Evolutionary conservation across 1,284 basidiomycete species (phyloP).

Genomic region (Heterobasidion occidentale): DNA sequence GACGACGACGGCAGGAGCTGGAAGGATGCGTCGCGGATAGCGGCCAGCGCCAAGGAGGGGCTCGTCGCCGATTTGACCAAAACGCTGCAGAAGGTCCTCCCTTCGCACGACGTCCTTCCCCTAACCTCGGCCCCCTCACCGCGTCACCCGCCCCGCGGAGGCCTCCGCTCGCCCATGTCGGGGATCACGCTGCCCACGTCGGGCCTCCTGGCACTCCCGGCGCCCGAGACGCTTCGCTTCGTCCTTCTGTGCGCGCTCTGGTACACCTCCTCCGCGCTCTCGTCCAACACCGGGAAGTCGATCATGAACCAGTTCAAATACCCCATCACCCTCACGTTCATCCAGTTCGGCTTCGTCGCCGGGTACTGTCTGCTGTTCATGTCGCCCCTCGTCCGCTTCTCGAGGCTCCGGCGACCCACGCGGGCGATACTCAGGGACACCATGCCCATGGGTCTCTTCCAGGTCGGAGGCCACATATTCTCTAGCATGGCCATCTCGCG

Average conservation of each 20-base stretch:
- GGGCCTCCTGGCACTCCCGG: constrained; percentile 13
- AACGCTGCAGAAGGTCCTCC: constrained; percentile 5
- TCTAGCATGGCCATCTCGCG: constrained; percentile 94
- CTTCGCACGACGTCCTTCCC: constrained; percentile 5
- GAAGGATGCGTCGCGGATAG: not conserved
- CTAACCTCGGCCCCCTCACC: constrained; percentile 1
- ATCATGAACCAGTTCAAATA: constrained; percentile 84
- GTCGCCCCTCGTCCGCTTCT: constrained; percentile 62
- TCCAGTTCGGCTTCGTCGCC: constrained; percentile 95
- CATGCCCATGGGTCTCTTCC: constrained; percentile 89
- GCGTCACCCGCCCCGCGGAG: not conserved
- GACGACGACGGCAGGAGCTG: not conserved
- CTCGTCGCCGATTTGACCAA: constrained; percentile 4
- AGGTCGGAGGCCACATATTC: constrained; percentile 96
- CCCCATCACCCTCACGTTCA: constrained; percentile 89
- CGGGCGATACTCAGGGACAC: constrained; percentile 71
- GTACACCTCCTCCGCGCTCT: constrained; percentile 82
- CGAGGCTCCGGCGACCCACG: constrained; percentile 63
- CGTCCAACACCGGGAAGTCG: constrained; percentile 84
- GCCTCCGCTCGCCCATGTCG: not conserved
- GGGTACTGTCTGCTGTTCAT: constrained; percentile 79
- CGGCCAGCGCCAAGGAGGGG: not conserved
- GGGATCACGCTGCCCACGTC: constrained; percentile 1
- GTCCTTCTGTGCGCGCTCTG: constrained; percentile 68
- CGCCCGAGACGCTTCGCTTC: constrained; percentile 35